phyloP scores from a whole-genome alignment of 352 stramenopile genomes.

The Phytophthora megakarya region DNA sequence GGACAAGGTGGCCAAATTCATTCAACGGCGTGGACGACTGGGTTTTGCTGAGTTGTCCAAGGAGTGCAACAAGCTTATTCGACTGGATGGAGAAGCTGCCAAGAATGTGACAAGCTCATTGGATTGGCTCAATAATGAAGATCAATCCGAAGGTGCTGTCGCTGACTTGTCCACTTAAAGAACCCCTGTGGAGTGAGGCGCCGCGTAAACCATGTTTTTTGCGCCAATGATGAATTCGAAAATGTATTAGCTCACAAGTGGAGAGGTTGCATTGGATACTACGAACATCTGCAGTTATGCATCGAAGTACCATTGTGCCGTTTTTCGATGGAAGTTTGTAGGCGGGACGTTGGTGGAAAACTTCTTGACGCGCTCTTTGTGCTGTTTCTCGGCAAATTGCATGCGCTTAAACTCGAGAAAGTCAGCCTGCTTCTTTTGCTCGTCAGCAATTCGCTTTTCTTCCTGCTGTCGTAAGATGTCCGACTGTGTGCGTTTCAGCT shows the following conservation, averaged over 20 bases:
- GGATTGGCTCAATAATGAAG: constrained; percentile 46
- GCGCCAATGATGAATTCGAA: constrained; percentile 16
- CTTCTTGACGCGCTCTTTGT: constrained; percentile 69
- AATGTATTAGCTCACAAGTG: constrained; percentile 37
- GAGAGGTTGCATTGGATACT: constrained; percentile 12
- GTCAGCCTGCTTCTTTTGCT: constrained; percentile 68
- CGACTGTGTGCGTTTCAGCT: constrained; percentile 72
- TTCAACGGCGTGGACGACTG: constrained; percentile 68
- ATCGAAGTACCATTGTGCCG: constrained; percentile 84
- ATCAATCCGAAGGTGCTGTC: constrained; percentile 21
- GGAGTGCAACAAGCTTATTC: constrained; percentile 82
- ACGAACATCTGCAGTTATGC: constrained; percentile 36
- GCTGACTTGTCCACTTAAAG: constrained; percentile 27
- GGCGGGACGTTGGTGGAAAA: constrained; percentile 51
- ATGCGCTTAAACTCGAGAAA: constrained; percentile 83
- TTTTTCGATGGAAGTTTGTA: constrained; percentile 76
- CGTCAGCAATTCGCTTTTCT: constrained; percentile 49
- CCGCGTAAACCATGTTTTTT: neutral
- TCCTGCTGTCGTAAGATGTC: constrained; percentile 68
- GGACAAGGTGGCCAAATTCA: constrained; percentile 73
- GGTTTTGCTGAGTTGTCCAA: constrained; percentile 66
- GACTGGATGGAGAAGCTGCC: constrained; percentile 52
- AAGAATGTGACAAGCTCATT: constrained; percentile 44
- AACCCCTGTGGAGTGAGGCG: neutral
- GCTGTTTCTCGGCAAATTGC: constrained; percentile 73